These are phyloP conservation scores for Metschnikowia picachoensis DNA, from an alignment of 805 yeast genomes.

Conservation along the genomic window DNA sequence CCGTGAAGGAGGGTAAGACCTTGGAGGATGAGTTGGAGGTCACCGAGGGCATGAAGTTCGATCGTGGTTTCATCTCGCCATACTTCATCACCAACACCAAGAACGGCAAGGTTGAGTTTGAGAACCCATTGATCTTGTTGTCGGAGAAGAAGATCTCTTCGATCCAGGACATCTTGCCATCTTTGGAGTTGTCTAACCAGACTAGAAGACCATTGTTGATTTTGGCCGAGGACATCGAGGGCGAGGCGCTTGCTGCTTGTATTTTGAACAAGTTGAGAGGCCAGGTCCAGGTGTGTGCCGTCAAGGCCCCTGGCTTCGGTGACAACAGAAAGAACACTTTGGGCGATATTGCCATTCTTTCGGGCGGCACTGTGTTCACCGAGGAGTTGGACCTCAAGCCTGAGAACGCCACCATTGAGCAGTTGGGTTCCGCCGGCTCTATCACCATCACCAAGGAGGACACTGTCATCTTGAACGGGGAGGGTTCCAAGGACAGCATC, in stretches of 20 bases:
- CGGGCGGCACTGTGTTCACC: conserved; percentile 90
- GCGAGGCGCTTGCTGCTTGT: conserved; percentile 98
- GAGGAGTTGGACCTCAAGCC: conserved; percentile 95
- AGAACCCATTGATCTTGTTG: conserved; percentile 82
- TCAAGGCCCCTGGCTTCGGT: conserved; percentile 98
- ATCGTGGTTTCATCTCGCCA: conserved; percentile 95
- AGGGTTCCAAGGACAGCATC: conserved; percentile 78
- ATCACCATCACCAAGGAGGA: conserved; percentile 93
- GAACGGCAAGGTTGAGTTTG: conserved; percentile 89
- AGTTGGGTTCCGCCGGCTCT: conserved; percentile 88
- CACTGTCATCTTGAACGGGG: conserved; percentile 90
- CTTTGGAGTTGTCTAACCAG: conserved; percentile 90
- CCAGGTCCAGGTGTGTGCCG: conserved; percentile 95
- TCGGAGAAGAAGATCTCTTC: conserved; percentile 91
- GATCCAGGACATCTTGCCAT: conserved; percentile 87
- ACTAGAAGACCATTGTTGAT: conserved; percentile 89
- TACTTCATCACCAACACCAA: conserved; percentile 94
- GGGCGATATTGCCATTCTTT: conserved; percentile 90
- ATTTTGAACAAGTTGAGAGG: conserved; percentile 96
- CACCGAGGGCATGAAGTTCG: conserved; percentile 96
- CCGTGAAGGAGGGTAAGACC: conserved; percentile 96
- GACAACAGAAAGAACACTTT: conserved; percentile 96
- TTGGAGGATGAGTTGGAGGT: conserved; percentile 94
- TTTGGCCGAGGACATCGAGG: conserved; percentile 94
- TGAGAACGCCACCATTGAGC: conserved; percentile 85